Evolutionary conservation across 805 yeast genomes (phyloP).

Genomic region (Candida manassasensis): DNA sequence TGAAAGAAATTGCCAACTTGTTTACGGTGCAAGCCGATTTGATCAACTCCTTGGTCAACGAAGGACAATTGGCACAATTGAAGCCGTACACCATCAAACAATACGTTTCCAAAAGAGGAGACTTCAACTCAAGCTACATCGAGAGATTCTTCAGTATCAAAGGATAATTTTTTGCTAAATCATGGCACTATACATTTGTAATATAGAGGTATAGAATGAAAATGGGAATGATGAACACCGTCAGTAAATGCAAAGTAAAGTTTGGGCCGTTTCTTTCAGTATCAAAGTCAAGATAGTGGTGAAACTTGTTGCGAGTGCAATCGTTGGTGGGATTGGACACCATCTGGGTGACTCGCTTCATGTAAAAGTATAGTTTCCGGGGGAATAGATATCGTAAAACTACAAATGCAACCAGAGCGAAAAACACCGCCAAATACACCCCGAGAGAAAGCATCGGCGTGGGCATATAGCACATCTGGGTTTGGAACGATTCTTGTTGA

Average conservation of each 20-base stretch:
- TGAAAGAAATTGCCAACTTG: constrained; percentile 78
- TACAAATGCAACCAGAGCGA: constrained; percentile 3
- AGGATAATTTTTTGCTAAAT: constrained; percentile 6
- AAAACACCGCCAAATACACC: constrained; percentile 23
- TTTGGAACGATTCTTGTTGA: constrained; percentile 21
- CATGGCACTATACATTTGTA: constrained; percentile 5
- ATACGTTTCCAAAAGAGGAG: constrained; percentile 65
- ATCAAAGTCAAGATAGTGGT: constrained; percentile 5
- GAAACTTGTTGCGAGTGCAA: constrained; percentile 1
- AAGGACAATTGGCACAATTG: constrained; percentile 69
- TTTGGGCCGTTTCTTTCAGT: constrained; percentile 1
- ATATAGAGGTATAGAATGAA: constrained; percentile 4
- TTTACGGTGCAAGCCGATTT: constrained; percentile 82
- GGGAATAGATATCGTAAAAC: constrained; percentile 2
- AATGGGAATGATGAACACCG: constrained; percentile 3
- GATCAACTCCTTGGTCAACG: constrained; percentile 71
- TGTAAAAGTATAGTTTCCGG: neutral
- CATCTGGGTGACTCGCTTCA: constrained; percentile 3
- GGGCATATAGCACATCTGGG: constrained; percentile 55
- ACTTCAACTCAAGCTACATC: constrained; percentile 53
- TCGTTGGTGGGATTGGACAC: constrained; percentile 2
- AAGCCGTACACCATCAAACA: constrained; percentile 59
- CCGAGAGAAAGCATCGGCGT: constrained; percentile 44
- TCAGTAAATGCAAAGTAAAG: constrained; percentile 2
- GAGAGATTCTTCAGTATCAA: constrained; percentile 41